Evolutionary conservation across 176 grass and related monocot genomes (phyloP), one percentile per base, ranked within the genome.

Genomic region (Avena insularis): DNA sequence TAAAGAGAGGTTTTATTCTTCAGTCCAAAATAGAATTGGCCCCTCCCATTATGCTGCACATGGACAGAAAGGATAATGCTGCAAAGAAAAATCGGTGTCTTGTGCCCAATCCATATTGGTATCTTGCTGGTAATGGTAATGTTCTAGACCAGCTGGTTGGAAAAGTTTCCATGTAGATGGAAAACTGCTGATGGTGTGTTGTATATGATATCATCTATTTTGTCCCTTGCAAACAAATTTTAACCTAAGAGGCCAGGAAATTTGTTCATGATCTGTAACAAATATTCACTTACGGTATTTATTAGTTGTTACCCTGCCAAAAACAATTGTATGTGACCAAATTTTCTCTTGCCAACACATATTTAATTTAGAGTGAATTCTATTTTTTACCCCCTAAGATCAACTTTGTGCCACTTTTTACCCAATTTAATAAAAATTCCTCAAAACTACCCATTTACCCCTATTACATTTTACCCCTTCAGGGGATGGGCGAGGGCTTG

Each of bases 1-100:
- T 72, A 72, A 47, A 72, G 70, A 72, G 40, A 72, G 70, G 70
- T 10, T 21, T 21, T 72, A 72, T 21, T 23, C 19, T 72, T 72
- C 70, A 47, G 11, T 47, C 70, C 16, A 35, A 15, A 47, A 21
- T 10, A 23, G 43, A 4, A 72, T 72, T 21, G 38, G 20, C 20
- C 40, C 19, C 11, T 72, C 70, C 70, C 19, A 72, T 72, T 72
- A 23, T 23, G 10, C 9, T 72, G 40, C 19, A 72, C 70, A 47
- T 46, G 43, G n/a, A 47, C 5, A 72, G 1, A 21, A 4, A 21
- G 11, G 19, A 40, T 72, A 72, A 47, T 21, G 10, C 19, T 13
- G 20, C 40, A 72, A 47, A 72, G 20, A 72, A 21, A 46, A 72
- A 21, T 4, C 40, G 40, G 70, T 72, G 40, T 19, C 40, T 10